These are phyloP conservation scores for Euphorbia tirucalli DNA, from an alignment of 345 rosid species.

Conservation along the genomic window DNA sequence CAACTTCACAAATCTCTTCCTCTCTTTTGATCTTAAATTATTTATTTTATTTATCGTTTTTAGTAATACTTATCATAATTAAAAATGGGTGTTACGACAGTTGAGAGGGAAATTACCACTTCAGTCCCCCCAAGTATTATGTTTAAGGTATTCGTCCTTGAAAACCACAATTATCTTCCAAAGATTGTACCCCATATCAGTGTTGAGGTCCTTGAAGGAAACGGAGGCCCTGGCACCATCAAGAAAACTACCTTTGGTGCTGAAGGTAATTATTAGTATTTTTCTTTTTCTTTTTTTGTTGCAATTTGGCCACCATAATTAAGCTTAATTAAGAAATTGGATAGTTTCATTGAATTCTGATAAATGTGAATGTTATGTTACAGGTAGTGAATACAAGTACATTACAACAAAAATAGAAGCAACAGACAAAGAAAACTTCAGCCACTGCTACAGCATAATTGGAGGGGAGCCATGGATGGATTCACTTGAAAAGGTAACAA, in stretches of 20 bases:
- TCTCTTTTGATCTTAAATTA: too few relatives aligned
- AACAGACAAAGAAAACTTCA: constrained; percentile 34
- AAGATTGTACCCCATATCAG: not conserved
- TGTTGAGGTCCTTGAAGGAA: not conserved
- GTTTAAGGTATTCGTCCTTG: not conserved
- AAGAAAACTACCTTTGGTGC: too few relatives aligned
- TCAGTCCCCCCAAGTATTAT: too few relatives aligned
- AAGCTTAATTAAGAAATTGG: too few relatives aligned
- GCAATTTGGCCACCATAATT: too few relatives aligned
- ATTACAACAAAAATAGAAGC: constrained; percentile 37
- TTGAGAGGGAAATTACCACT: too few relatives aligned
- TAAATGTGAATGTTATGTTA: too few relatives aligned
- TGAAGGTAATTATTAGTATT: too few relatives aligned
- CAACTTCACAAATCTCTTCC: not conserved
- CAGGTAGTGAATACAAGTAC: constrained; percentile 27
- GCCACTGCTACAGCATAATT: constrained; percentile 31
- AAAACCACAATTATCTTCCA: not conserved
- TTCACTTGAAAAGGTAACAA: constrained; percentile 25
- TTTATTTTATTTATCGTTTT: not conserved
- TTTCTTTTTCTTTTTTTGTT: too few relatives aligned
- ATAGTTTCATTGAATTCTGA: too few relatives aligned
- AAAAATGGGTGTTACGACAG: too few relatives aligned
- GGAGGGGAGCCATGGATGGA: constrained; percentile 27
- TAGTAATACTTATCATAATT: not conserved
- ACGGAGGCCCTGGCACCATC: too few relatives aligned